These are phyloP conservation scores for Solanum bulbocastanum DNA, from an alignment of 257 asterid species.

Conservation along the genomic window DNA sequence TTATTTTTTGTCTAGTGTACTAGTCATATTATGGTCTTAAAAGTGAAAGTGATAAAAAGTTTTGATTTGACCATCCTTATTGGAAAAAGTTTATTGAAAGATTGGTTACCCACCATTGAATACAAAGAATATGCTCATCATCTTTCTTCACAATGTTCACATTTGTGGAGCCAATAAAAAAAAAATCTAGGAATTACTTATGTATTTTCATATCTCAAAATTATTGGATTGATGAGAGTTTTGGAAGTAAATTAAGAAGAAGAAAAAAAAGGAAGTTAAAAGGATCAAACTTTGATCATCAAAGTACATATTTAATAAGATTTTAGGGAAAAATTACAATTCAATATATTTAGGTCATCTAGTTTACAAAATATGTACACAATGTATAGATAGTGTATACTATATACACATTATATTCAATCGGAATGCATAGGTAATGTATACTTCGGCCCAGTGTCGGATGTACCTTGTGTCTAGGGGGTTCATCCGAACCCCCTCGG, in stretches of 20 bases:
- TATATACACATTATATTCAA: background rate
- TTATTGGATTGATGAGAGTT: background rate
- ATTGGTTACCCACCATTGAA: background rate
- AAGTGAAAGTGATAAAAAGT: slow-evolving; percentile 4
- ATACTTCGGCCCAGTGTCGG: too few relatives aligned
- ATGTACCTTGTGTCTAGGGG: too few relatives aligned
- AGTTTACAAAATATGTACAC: too few relatives aligned
- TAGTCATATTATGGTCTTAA: slow-evolving; percentile 7
- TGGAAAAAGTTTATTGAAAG: background rate
- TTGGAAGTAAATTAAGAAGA: background rate
- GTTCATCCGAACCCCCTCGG: too few relatives aligned
- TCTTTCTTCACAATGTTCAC: background rate
- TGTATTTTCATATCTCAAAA: background rate
- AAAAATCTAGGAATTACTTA: background rate
- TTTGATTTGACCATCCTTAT: slow-evolving; percentile 24
- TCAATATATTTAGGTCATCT: background rate
- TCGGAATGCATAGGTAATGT: background rate
- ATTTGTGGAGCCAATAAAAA: background rate
- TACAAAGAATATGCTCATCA: background rate
- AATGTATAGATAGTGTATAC: too few relatives aligned
- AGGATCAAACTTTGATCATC: background rate
- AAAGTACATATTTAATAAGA: background rate
- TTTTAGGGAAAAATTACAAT: background rate
- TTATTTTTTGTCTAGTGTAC: slow-evolving; percentile 5
- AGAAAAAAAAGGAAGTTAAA: background rate